These are phyloP conservation scores for Tulasnella sp. DNA, from an alignment of 768 basidiomycete genomes.

Conservation along the genomic window DNA sequence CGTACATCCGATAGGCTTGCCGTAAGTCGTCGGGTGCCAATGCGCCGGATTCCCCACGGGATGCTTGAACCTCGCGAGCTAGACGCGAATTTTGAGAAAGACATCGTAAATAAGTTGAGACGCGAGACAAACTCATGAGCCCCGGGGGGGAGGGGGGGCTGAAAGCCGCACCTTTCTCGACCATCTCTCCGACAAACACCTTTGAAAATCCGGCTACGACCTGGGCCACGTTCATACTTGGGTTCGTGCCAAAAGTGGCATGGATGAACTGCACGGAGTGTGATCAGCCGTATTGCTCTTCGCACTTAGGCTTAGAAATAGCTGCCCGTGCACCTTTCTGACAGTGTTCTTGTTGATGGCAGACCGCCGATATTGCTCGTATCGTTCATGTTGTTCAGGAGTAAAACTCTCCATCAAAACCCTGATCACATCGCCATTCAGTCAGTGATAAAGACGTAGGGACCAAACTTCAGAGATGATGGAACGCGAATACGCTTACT, in stretches of 20 bases:
- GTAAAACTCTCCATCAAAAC: conserved; percentile 84
- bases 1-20: conserved; percentile 78
- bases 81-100: conserved; percentile 2
- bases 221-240: conserved; percentile 78
- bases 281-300: too few relatives aligned
- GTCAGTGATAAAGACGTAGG: too few relatives aligned
- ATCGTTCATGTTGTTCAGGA: conserved; percentile 73
- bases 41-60: conserved; percentile 63
- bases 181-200: conserved; percentile 86
- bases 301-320: neutral
- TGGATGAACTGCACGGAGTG: conserved; percentile 55
- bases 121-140: too few relatives aligned
- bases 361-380: conserved; percentile 77
- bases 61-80: conserved; percentile 69
- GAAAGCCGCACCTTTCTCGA: conserved; percentile 59
- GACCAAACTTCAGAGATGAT: neutral
- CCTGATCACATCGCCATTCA: conserved; percentile 29
- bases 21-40: conserved; percentile 81
- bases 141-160: neutral
- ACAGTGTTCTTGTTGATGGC: conserved; percentile 76
- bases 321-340: conserved; percentile 43
- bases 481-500: conserved; percentile 34
- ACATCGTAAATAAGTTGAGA: neutral
- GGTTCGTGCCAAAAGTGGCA: conserved; percentile 67
- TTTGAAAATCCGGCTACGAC: conserved; percentile 84